Evolutionary conservation across 2,329 filamentous ascomycete genomes (phyloP).

Genomic region (Penicillium capsulatum): DNA sequence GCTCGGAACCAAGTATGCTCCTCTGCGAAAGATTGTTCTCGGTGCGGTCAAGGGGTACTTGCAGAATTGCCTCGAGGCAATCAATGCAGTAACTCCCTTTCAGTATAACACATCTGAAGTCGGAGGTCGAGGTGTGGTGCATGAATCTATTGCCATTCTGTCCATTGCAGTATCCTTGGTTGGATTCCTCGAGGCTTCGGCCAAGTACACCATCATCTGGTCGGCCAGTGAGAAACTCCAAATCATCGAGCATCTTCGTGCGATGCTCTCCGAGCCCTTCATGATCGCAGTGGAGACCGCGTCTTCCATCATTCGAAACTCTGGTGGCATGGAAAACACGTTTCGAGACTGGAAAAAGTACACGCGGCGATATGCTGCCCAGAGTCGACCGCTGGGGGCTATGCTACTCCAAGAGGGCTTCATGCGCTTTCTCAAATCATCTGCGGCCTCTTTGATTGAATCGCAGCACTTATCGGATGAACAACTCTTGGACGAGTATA

Average conservation of each 20-base stretch:
- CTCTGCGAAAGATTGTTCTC: constrained; percentile 62
- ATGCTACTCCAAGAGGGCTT: constrained; percentile 89
- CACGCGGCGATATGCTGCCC: constrained; percentile 73
- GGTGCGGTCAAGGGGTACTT: constrained; percentile 69
- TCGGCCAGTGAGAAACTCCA: constrained; percentile 66
- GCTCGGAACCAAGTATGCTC: constrained; percentile 67
- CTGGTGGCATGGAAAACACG: constrained; percentile 59
- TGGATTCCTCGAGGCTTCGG: constrained; percentile 81
- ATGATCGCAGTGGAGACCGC: constrained; percentile 83
- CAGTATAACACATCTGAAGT: constrained; percentile 54
- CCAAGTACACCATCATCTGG: constrained; percentile 78
- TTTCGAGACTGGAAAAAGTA: constrained; percentile 85
- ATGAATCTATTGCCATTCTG: constrained; percentile 65
- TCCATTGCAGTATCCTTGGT: constrained; percentile 80
- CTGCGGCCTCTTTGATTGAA: constrained; percentile 67
- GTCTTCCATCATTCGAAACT: constrained; percentile 83
- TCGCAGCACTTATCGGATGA: constrained; percentile 55
- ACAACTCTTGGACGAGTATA: constrained; percentile 70
- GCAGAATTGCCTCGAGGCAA: constrained; percentile 62
- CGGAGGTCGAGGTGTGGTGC: constrained; percentile 32
- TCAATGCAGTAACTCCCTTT: constrained; percentile 53
- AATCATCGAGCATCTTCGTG: constrained; percentile 66
- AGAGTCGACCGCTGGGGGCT: constrained; percentile 77
- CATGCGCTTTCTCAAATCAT: constrained; percentile 76
- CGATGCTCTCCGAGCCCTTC: constrained; percentile 77